These are phyloP conservation scores for Posidonia oceanica DNA, from an alignment of 116 monocot species.

Conservation along the genomic window DNA sequence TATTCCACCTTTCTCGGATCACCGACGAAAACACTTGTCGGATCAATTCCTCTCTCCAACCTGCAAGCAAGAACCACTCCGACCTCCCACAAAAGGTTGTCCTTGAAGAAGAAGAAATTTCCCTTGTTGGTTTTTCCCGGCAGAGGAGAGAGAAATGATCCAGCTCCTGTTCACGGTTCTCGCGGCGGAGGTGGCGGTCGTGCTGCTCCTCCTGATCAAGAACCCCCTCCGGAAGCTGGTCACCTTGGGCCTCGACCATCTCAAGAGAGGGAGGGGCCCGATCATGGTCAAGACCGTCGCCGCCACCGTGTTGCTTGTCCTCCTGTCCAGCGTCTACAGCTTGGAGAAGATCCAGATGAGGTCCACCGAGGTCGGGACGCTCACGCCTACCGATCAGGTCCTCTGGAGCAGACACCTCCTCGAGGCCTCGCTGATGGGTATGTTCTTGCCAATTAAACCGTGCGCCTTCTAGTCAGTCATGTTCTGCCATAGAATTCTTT, in stretches of 20 bases:
- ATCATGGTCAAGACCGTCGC: constrained; percentile 50
- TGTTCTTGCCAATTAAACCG: too few species aligned
- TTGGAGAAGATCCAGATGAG: constrained; percentile 41
- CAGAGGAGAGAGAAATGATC: constrained; percentile 31
- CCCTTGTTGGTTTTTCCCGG: neutral
- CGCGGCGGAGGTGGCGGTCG: constrained; percentile 38
- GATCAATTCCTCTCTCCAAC: neutral
- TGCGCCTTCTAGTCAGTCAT: neutral
- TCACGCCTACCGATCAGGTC: constrained; percentile 69
- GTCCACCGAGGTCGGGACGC: constrained; percentile 22
- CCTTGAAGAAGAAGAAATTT: too few species aligned
- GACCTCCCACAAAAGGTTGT: too few species aligned
- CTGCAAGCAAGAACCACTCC: neutral
- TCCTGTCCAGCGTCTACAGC: constrained; percentile 54
- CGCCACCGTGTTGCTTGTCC: constrained; percentile 35
- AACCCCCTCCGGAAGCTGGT: constrained; percentile 54
- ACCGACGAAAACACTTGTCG: too few species aligned
- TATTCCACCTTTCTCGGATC: too few species aligned
- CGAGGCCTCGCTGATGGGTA: constrained; percentile 70
- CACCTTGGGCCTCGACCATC: constrained; percentile 37
- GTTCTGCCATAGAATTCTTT: too few species aligned
- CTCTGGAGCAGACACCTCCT: constrained; percentile 63
- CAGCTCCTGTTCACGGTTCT: constrained; percentile 63
- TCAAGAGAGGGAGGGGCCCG: constrained; percentile 71
- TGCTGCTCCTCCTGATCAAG: constrained; percentile 44